These are phyloP conservation scores for Breynia disticha DNA, from an alignment of 441 rosid species.

Conservation along the genomic window DNA sequence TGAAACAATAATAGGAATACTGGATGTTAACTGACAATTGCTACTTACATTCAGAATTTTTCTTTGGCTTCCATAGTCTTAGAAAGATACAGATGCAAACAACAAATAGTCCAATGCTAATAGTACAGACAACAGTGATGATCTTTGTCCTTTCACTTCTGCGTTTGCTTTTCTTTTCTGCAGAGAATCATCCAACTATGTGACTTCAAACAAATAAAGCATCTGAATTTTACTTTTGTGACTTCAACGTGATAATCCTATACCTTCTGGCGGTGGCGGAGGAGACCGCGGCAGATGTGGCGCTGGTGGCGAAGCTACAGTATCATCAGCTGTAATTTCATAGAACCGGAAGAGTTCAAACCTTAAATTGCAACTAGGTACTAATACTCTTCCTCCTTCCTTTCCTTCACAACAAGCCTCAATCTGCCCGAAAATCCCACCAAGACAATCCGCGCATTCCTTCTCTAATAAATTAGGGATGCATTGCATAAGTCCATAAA, in stretches of 20 bases:
- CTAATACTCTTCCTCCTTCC: constrained; percentile 20
- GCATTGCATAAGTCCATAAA: constrained; percentile 44
- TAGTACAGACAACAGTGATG: constrained; percentile 2
- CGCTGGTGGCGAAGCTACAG: not conserved
- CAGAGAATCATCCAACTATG: not conserved
- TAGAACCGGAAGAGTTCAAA: constrained; percentile 22
- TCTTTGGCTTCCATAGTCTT: not conserved
- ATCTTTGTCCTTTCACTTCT: constrained; percentile 3
- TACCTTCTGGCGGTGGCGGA: constrained; percentile 8
- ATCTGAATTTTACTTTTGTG: not conserved
- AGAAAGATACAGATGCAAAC: constrained; percentile 4
- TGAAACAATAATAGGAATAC: no score
- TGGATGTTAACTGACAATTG: constrained; percentile 2
- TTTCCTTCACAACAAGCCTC: constrained; percentile 25
- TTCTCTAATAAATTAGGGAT: constrained; percentile 34
- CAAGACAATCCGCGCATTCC: constrained; percentile 37
- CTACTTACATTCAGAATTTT: not conserved
- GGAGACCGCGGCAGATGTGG: not conserved
- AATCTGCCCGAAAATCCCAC: constrained; percentile 9
- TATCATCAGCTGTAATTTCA: not conserved
- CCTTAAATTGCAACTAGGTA: constrained; percentile 34
- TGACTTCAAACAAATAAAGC: no score
- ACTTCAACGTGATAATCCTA: not conserved
- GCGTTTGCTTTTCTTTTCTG: constrained; percentile 8
- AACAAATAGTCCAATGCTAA: constrained; percentile 1